A percentile compares a stretch with the other conserved stretches of the same genome.
Evolutionary conservation across 306 rosid genomes (phyloP).

Genomic region (Acacia crassicarpa): DNA sequence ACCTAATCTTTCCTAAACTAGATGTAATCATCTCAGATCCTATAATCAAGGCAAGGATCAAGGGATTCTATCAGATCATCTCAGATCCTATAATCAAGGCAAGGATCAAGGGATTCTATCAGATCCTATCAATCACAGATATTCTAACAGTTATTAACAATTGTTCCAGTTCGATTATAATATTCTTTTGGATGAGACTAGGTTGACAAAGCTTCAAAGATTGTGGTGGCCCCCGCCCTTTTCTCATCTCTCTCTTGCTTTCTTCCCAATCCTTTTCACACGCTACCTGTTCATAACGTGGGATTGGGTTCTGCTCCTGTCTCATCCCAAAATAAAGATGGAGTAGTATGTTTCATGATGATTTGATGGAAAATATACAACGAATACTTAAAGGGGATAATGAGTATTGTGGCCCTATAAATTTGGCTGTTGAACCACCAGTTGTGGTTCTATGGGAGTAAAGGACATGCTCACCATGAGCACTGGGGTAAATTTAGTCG

Average conservation of each 20-base stretch:
- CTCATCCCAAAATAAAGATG: background rate
- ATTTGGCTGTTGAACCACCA: background rate
- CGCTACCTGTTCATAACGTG: background rate
- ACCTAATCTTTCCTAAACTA: no score
- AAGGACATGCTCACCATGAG: background rate
- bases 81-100: no score
- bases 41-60: no score
- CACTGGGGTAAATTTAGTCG: background rate
- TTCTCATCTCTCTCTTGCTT: background rate
- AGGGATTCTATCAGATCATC: no score
- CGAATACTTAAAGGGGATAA: background rate
- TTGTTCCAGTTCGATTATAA: background rate
- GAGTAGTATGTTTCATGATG: background rate
- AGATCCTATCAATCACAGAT: no score
- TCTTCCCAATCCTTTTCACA: background rate
- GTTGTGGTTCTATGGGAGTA: background rate
- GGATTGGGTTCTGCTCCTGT: background rate
- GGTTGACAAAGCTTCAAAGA: background rate
- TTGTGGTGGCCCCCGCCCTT: background rate
- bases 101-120: no score
- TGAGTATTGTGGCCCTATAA: background rate
- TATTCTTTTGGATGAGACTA: background rate
- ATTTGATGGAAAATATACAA: background rate
- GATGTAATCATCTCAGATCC: no score
- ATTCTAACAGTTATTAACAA: no score